These are phyloP conservation scores for Sporobolomyces roseus DNA, from an alignment of 768 basidiomycete genomes.

Conservation along the genomic window DNA sequence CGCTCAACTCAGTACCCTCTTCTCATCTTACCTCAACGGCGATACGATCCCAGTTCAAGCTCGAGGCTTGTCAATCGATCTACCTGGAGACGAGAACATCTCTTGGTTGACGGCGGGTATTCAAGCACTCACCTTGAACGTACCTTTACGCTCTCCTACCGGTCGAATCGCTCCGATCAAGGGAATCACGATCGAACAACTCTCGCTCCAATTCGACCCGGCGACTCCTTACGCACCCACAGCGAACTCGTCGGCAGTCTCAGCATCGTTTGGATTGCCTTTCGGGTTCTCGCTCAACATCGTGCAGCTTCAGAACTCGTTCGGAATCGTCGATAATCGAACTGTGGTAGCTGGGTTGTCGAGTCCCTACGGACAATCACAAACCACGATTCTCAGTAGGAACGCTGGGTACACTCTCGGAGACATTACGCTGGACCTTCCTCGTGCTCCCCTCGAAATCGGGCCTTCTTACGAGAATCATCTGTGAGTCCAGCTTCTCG, in stretches of 20 bases:
- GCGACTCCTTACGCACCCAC: conserved; percentile 59
- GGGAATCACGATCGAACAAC: conserved; percentile 60
- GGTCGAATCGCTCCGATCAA: conserved; percentile 61
- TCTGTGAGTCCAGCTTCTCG: conserved; percentile 6
- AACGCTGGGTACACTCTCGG: conserved; percentile 60
- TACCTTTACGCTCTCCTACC: conserved; percentile 57
- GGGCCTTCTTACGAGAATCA: conserved; percentile 44
- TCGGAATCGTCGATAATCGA: conserved; percentile 60
- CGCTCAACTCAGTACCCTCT: conserved; percentile 59
- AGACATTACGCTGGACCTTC: conserved; percentile 57
- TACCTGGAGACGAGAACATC: conserved; percentile 58
- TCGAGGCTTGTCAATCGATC: conserved; percentile 59
- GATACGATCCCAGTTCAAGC: conserved; percentile 61
- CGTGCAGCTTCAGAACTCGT: conserved; percentile 61
- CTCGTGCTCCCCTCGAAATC: conserved; percentile 56
- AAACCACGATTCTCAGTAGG: conserved; percentile 56
- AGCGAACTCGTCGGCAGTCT: conserved; percentile 60
- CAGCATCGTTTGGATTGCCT: conserved; percentile 62
- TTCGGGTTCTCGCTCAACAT: conserved; percentile 59
- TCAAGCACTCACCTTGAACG: conserved; percentile 57
- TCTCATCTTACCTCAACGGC: conserved; percentile 69
- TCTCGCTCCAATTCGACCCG: conserved; percentile 60
- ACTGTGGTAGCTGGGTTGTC: conserved; percentile 59
- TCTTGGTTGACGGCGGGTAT: conserved; percentile 67
- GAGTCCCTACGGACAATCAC: conserved; percentile 61